A percentile compares a stretch with the other conserved stretches of the same genome.
phyloP scores from a whole-genome alignment of 768 basidiomycete species.

The Lactarius psammicola region DNA sequence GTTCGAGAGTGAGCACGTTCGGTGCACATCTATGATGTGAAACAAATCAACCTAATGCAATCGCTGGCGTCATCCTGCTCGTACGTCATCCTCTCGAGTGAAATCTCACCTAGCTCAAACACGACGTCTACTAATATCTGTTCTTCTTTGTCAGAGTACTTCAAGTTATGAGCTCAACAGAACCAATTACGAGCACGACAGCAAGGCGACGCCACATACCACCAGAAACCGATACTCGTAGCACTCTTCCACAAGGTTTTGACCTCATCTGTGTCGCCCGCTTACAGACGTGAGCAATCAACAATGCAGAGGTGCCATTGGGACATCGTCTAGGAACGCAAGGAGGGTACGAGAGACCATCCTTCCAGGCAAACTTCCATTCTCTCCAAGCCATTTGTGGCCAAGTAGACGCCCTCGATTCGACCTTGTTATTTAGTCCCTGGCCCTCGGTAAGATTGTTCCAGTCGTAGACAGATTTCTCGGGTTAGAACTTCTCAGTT shows the following conservation, averaged over 20 bases:
- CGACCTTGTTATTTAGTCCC: too few species aligned
- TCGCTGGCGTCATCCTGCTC: conserved; percentile 41
- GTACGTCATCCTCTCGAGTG: conserved; percentile 40
- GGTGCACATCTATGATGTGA: too few species aligned
- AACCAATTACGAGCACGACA: neutral
- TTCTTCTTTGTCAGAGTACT: too few species aligned
- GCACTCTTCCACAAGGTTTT: neutral
- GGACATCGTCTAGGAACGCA: conserved; percentile 3
- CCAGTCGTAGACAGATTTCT: too few species aligned
- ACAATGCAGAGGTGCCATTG: conserved; percentile 4
- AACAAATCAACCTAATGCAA: neutral
- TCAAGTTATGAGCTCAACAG: neutral
- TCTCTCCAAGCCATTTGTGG: too few species aligned
- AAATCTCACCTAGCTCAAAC: conserved; percentile 42
- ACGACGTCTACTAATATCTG: conserved; percentile 35
- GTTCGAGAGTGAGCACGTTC: conserved; percentile 7
- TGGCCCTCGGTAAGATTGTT: too few species aligned
- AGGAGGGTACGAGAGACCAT: too few species aligned
- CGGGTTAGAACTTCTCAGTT: too few species aligned
- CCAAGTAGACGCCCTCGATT: too few species aligned
- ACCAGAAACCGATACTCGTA: too few species aligned
- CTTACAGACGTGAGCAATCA: neutral
- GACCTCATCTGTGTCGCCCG: neutral
- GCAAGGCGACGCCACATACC: neutral
- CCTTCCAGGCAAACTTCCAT: too few species aligned